Evolutionary conservation across 768 basidiomycete species (phyloP).

Genomic region (Termitomyces sp.): DNA sequence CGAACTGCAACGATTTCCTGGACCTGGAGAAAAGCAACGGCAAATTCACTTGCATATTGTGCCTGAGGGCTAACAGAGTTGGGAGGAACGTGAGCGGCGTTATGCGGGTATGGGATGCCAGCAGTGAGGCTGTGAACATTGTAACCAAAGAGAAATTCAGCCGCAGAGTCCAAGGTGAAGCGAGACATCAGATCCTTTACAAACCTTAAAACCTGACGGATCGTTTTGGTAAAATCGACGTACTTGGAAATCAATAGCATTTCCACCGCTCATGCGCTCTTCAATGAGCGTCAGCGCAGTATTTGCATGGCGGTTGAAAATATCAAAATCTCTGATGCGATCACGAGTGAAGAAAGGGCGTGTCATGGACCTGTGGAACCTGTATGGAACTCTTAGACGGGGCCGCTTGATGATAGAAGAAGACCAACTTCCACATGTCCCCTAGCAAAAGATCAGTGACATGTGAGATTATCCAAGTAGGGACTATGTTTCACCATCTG

Average conservation of each 20-base stretch:
- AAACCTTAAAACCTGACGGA: neutral
- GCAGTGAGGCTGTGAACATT: slow-evolving; percentile 49
- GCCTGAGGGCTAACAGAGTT: slow-evolving; percentile 19
- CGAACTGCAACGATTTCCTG: slow-evolving; percentile 39
- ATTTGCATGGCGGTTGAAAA: slow-evolving; percentile 53
- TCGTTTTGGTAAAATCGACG: neutral
- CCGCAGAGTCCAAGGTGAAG: slow-evolving; percentile 63
- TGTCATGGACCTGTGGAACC: slow-evolving; percentile 60
- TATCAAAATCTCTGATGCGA: slow-evolving; percentile 52
- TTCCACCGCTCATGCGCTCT: slow-evolving; percentile 40
- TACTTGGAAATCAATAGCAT: slow-evolving; percentile 58
- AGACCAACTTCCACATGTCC: slow-evolving; percentile 33
- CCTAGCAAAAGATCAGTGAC: slow-evolving; percentile 11
- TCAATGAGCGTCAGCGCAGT: slow-evolving; percentile 38
- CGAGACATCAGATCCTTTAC: slow-evolving; percentile 50
- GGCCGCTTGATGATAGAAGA: slow-evolving; percentile 29
- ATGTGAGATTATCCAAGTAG: neutral
- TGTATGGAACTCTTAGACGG: slow-evolving; percentile 8
- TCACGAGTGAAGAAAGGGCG: slow-evolving; percentile 60
- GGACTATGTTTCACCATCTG: slow-evolving; percentile 41
- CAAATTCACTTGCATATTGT: slow-evolving; percentile 36
- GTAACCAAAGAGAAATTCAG: slow-evolving; percentile 60
- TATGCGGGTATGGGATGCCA: slow-evolving; percentile 47
- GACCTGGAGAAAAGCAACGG: slow-evolving; percentile 42
- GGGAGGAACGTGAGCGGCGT: slow-evolving; percentile 22